phyloP scores from a whole-genome alignment of 2,329 filamentous ascomycete species.

The Akanthomyces lecanii region DNA sequence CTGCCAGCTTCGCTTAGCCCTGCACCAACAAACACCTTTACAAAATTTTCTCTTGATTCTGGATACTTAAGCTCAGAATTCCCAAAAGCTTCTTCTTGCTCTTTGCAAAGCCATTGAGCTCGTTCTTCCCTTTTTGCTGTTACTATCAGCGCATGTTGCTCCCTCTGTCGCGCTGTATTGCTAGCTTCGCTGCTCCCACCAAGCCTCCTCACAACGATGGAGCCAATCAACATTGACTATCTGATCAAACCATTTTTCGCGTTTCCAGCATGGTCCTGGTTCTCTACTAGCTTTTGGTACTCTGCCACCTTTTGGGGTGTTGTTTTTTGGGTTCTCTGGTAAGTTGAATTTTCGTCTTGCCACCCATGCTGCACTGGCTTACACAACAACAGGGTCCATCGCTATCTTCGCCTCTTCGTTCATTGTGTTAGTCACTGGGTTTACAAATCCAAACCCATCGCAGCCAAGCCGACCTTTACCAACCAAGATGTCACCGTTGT shows the following conservation, averaged over 20 bases:
- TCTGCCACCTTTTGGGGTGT: conserved; percentile 44
- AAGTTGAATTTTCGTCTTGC: conserved; percentile 27
- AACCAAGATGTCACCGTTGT: conserved; percentile 87
- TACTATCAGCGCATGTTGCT: background rate
- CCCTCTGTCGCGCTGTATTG: background rate
- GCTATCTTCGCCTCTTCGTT: conserved; percentile 80
- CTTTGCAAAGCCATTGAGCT: background rate
- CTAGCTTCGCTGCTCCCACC: background rate
- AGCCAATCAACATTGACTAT: background rate
- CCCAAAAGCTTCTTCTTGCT: background rate
- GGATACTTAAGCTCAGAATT: background rate
- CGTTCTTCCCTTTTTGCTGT: background rate
- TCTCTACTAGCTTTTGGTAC: conserved; percentile 34
- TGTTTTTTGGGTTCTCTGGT: conserved; percentile 42
- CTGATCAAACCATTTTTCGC: conserved; percentile 1
- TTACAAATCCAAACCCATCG: conserved; percentile 80
- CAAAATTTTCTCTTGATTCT: background rate
- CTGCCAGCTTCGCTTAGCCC: conserved; percentile 8
- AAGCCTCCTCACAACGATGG: conserved; percentile 1
- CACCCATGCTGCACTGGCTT: conserved; percentile 17
- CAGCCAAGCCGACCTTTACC: conserved; percentile 73
- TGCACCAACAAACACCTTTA: conserved; percentile 4
- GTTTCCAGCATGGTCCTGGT: conserved; percentile 20
- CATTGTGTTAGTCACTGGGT: conserved; percentile 82
- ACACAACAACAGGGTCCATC: conserved; percentile 62